Evolutionary conservation across 371 early-diverging fungal species (phyloP).

Genomic region (Phascolomyces articulosus): DNA sequence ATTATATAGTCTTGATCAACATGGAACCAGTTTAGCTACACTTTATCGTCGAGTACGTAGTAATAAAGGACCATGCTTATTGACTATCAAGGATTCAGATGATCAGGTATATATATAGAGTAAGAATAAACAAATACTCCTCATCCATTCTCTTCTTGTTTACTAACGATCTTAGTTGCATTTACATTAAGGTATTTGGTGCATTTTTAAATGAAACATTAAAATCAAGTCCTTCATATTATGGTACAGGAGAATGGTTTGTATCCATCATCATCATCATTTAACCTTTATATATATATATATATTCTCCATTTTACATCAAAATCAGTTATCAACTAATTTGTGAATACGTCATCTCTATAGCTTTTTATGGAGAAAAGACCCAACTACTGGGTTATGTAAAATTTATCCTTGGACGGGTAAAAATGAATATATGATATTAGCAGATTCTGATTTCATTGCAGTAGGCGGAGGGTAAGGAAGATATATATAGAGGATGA

Average conservation of each 20-base stretch:
- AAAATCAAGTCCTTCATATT: slow-evolving; percentile 67
- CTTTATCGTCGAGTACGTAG: slow-evolving; percentile 65
- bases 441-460: slow-evolving; percentile 81
- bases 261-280: too few relatives aligned
- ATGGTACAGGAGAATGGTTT: slow-evolving; percentile 92
- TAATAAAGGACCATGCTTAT: slow-evolving; percentile 68
- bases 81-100: slow-evolving; percentile 73
- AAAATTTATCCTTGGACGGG: slow-evolving; percentile 84
- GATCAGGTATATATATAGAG: too few relatives aligned
- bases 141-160: too few relatives aligned
- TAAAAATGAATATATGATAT: slow-evolving; percentile 86
- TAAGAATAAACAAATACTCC: too few relatives aligned
- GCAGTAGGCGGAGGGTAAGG: slow-evolving; percentile 93
- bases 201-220: slow-evolving; percentile 82
- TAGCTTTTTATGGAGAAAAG: slow-evolving; percentile 84
- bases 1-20: slow-evolving; percentile 88
- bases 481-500: too few relatives aligned
- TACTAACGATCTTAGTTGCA: too few relatives aligned
- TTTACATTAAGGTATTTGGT: slow-evolving; percentile 78
- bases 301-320: too few relatives aligned
- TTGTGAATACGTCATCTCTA: too few relatives aligned
- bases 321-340: too few relatives aligned
- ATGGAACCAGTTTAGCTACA: slow-evolving; percentile 87
- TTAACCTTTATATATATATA: too few relatives aligned
- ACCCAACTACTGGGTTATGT: not conserved